Conservation (phyloP, 1,284 basidiomycete genomes). For the Irpex rosettiformis region DNA sequence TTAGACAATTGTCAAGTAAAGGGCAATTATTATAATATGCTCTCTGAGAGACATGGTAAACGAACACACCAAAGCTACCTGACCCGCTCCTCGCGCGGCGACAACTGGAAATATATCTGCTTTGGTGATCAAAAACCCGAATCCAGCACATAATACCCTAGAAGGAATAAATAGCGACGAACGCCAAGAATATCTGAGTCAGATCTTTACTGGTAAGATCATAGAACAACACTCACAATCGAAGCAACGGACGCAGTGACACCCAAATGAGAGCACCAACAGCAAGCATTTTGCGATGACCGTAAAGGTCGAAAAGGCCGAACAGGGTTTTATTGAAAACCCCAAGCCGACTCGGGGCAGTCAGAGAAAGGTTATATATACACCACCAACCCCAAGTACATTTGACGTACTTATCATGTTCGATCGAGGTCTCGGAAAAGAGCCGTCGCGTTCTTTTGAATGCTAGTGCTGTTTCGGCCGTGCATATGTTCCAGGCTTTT, state of each 20-base stretch:
- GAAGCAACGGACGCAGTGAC: conserved; percentile 54
- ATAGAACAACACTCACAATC: conserved; percentile 37
- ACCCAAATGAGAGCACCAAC: conserved; percentile 50
- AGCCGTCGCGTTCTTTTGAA: neutral
- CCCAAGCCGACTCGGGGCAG: too few species aligned
- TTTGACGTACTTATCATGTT: conserved; percentile 1
- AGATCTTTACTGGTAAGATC: neutral
- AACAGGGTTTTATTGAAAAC: too few species aligned
- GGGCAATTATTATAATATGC: neutral
- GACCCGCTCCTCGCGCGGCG: conserved; percentile 56
- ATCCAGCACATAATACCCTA: conserved; percentile 50
- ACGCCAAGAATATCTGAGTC: neutral
- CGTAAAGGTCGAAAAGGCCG: neutral
- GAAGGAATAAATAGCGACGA: neutral
- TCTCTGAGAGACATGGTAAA: neutral
- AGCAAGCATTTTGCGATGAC: conserved; percentile 24
- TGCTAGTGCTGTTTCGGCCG: neutral
- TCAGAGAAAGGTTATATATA: too few species aligned
- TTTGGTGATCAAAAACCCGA: conserved; percentile 59
- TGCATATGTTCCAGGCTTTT: neutral
- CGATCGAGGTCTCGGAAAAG: neutral
- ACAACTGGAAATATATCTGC: conserved; percentile 55
- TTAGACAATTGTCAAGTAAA: neutral
- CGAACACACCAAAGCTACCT: conserved; percentile 48
- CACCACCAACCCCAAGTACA: too few species aligned